Conservation (phyloP, 257 asterid species). For the Przewalskia tangutica region DNA sequence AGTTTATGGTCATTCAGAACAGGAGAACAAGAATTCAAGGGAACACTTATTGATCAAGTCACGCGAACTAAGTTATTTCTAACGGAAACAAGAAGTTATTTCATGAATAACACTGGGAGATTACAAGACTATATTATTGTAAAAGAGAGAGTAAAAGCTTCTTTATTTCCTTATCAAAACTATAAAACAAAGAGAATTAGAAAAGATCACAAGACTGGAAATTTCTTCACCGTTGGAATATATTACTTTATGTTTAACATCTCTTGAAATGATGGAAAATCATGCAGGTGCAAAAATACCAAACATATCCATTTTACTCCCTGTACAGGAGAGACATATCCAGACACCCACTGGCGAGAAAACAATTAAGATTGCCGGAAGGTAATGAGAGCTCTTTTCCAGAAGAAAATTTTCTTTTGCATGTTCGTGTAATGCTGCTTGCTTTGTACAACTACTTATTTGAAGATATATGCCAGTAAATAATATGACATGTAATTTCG, state of each 20-base stretch:
- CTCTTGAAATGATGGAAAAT: constrained; percentile 6
- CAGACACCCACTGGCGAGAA: constrained; percentile 61
- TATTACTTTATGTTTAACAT: constrained; percentile 1
- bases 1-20: background rate
- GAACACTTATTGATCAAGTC: background rate
- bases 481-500: background rate
- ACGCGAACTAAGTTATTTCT: background rate
- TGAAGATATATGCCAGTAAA: background rate
- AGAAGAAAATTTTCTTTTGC: background rate
- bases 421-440: background rate
- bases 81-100: background rate
- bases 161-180: background rate
- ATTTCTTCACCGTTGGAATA: constrained; percentile 1
- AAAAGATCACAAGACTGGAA: background rate
- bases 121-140: background rate
- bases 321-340: constrained; percentile 48
- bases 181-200: background rate
- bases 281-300: constrained; percentile 78
- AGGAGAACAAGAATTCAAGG: background rate
- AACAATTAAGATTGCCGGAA: constrained; percentile 56
- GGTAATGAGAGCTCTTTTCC: constrained; percentile 31
- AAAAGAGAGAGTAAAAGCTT: background rate
- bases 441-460: background rate
- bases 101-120: background rate
- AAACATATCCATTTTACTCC: constrained; percentile 57